Percentiles rank a stretch among this genome's conserved stretches.
Evolutionary conservation across 1,139 yeast species (phyloP).

Genomic region (Kazachstania sp.): DNA sequence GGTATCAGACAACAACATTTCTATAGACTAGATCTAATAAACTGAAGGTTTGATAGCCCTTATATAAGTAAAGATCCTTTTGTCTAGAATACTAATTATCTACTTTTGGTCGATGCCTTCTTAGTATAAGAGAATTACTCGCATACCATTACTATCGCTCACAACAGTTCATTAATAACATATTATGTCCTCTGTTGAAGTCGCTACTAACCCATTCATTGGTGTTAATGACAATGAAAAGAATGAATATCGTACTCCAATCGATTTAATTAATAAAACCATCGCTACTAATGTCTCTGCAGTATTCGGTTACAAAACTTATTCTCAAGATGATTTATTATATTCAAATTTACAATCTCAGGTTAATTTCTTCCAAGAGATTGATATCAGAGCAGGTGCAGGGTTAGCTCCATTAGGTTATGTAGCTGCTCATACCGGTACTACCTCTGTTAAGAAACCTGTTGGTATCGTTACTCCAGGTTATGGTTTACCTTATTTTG

Average conservation of each 20-base stretch:
- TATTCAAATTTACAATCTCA: constrained; percentile 45
- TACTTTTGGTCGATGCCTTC: too few relatives aligned
- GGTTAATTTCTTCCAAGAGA: constrained; percentile 40
- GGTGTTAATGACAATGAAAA: constrained; percentile 34
- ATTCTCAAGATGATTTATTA: constrained; percentile 52
- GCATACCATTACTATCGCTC: too few relatives aligned
- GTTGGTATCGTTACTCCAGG: constrained; percentile 54
- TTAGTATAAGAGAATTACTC: too few relatives aligned
- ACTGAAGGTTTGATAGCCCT: too few relatives aligned
- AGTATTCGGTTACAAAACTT: constrained; percentile 62
- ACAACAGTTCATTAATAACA: too few relatives aligned
- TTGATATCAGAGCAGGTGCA: constrained; percentile 81
- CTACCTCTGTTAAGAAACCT: constrained; percentile 33
- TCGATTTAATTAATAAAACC: constrained; percentile 5
- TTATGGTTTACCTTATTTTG: constrained; percentile 47
- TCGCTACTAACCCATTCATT: constrained; percentile 48
- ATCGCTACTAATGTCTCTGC: constrained; percentile 45
- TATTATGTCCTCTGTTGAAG: background rate
- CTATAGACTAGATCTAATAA: too few relatives aligned
- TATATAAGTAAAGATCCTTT: too few relatives aligned
- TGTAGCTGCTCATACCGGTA: constrained; percentile 29
- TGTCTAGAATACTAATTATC: too few relatives aligned
- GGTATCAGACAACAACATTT: too few relatives aligned
- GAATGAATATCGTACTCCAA: constrained; percentile 36
- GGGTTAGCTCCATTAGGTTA: constrained; percentile 74